These are phyloP conservation scores for Xylariaceae sp. DNA, from an alignment of 2,329 filamentous ascomycete genomes.

Conservation along the genomic window DNA sequence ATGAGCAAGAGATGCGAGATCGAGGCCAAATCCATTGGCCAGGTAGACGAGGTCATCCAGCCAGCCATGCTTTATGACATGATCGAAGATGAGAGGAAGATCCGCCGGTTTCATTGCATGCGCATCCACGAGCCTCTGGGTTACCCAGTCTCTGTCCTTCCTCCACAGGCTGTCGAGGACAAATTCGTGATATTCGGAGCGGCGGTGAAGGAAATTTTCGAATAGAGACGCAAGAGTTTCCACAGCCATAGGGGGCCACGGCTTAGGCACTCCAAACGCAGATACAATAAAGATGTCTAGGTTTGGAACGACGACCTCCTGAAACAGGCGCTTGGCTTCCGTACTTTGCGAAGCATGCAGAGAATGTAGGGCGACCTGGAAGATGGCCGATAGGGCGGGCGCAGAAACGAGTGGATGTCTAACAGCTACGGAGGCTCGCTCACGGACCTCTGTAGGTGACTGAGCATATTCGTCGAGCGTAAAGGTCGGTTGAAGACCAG, in stretches of 20 bases:
- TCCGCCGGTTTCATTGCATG: constrained; percentile 74
- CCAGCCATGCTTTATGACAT: constrained; percentile 83
- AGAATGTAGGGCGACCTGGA: constrained; percentile 68
- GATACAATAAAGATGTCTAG: constrained; percentile 81
- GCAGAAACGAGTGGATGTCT: constrained; percentile 89
- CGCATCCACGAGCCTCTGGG: constrained; percentile 76
- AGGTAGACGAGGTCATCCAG: constrained; percentile 79
- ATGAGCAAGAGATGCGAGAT: constrained; percentile 85
- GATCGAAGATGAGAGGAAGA: constrained; percentile 74
- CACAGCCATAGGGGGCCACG: constrained; percentile 75
- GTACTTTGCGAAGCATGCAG: constrained; percentile 65
- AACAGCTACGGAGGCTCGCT: constrained; percentile 66
- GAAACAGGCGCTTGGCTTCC: constrained; percentile 69
- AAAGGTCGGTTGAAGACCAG: constrained; percentile 79
- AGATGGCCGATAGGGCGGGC: constrained; percentile 76
- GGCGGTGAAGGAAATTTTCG: constrained; percentile 81
- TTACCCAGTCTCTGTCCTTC: constrained; percentile 87
- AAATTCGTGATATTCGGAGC: constrained; percentile 79
- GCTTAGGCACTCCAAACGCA: constrained; percentile 76
- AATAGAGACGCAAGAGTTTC: constrained; percentile 81
- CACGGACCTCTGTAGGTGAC: constrained; percentile 55
- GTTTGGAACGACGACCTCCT: constrained; percentile 72
- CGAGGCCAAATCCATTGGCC: constrained; percentile 83
- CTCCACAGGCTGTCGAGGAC: constrained; percentile 92
- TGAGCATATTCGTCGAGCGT: constrained; percentile 62